Base-by-base conservation (phyloP, 768 basidiomycete genomes). In the Sarcodon sp. region DNA sequence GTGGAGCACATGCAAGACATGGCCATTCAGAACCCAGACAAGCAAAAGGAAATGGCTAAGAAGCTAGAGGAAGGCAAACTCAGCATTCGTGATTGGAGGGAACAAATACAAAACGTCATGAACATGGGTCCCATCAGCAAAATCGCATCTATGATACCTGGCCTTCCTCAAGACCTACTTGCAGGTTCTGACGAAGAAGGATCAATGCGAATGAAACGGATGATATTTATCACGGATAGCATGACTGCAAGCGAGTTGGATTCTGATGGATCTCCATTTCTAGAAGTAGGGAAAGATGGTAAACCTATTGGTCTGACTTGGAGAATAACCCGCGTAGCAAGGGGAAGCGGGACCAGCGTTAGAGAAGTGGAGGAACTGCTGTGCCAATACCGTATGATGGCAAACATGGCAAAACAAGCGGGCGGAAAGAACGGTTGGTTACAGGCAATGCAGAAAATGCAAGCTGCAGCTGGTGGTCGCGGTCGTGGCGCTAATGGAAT, bases 91-190 rank as follows among this genome's bases (percentile, higher is more conserved):
- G 96, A 98, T 63, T 93, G 96, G 91, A 77, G 89, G 62, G 96
- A 98, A 65, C 96, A 99, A 63, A 84, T 99, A 51, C 82, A 84
- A 53, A 97, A 90, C 54, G 85, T 99, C 53, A 97, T 97, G 94
- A 89, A 88, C 60, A 96, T 99, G 94, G 96, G 96, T n/a, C 93
- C 96, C 7, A 80, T 99, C 47, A 90, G 87, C 59, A 99, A 99
- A 66, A 93, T 99, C 58, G 92, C 96, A 31, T 90, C 87, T 12
- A 97, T 98, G 91, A 99, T 99, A 51, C 96, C 96, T 3, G 96
- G 96, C 27, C 76, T 99, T 52, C 87, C 90, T 10, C 87, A 91
- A 55, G 90, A 89, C 38, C 67, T 98, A 55, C 73, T 97, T 49
- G 83, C 87, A 58, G 93, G 90, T 27, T 86, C 84, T 21, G 94